A percentile compares a stretch with the other conserved stretches of the same genome.
Evolutionary conservation across 2,329 filamentous ascomycete genomes (phyloP).

Genomic region (Penicillium sp.): DNA sequence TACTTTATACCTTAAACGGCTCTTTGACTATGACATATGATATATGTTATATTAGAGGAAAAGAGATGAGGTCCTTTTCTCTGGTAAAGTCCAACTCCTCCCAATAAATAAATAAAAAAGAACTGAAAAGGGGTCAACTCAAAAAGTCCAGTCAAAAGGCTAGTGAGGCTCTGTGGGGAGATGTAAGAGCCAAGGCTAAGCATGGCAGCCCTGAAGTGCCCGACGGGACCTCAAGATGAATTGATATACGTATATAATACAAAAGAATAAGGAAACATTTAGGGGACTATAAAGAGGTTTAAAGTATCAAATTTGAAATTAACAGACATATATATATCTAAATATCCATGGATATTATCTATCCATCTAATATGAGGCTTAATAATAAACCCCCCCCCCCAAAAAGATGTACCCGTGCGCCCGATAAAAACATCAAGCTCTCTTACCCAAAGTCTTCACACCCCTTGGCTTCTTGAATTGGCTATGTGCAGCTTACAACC

Average conservation of each 20-base stretch:
- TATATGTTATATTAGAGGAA: too few species aligned
- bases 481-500: conserved; percentile 3
- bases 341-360: too few species aligned
- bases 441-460: neutral
- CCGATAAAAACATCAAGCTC: conserved; percentile 13
- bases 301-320: neutral
- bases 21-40: too few species aligned
- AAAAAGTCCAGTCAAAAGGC: neutral
- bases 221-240: neutral
- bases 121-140: neutral
- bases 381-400: conserved; percentile 5
- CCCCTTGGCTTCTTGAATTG: conserved; percentile 5
- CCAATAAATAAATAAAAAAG: neutral
- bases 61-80: too few species aligned
- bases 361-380: conserved; percentile 3
- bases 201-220: neutral
- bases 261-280: neutral
- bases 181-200: neutral
- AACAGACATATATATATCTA: neutral
- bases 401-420: conserved; percentile 9
- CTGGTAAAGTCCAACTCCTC: neutral
- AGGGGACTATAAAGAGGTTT: neutral
- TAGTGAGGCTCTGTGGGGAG: conserved; percentile 3
- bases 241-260: neutral
- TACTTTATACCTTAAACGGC: too few species aligned